phyloP scores from a whole-genome alignment of 495 filamentous ascomycete genomes.

The Astrocystis sublimbata region DNA sequence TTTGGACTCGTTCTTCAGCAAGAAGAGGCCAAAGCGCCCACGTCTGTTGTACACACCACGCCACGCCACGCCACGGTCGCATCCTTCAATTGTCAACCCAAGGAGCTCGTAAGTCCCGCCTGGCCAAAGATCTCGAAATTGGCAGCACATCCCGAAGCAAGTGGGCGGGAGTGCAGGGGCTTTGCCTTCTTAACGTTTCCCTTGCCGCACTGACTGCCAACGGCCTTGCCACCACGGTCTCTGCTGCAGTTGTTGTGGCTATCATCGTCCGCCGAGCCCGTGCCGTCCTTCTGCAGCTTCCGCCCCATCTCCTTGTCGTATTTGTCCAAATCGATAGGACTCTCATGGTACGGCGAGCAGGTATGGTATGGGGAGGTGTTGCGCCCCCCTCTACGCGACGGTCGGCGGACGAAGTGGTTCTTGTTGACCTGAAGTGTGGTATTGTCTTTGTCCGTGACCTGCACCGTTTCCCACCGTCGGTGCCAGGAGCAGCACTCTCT shows the following conservation, averaged over 20 bases:
- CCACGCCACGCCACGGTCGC: too few species aligned
- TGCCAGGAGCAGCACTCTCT: constrained; percentile 18
- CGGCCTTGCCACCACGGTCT: too few species aligned
- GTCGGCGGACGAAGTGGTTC: not conserved
- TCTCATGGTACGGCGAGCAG: constrained; percentile 15
- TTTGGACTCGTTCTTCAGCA: too few species aligned
- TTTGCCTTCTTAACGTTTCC: not conserved
- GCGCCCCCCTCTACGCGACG: not conserved
- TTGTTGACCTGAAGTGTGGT: not conserved
- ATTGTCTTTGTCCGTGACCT: not conserved
- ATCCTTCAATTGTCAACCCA: not conserved
- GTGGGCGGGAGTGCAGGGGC: not conserved
- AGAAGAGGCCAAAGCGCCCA: not conserved
- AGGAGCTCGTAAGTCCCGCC: not conserved
- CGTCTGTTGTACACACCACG: too few species aligned
- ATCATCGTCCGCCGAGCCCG: not conserved
- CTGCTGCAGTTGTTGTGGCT: too few species aligned
- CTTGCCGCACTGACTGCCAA: not conserved
- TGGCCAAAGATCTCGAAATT: constrained; percentile 12
- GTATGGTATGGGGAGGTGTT: not conserved
- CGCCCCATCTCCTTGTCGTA: constrained; percentile 1
- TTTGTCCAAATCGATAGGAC: constrained; percentile 13
- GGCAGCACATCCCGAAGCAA: constrained; percentile 13
- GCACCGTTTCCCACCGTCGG: not conserved
- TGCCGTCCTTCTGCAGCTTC: not conserved